Base-by-base conservation (phyloP, 768 basidiomycete genomes). In the Candolleomyces eurysporus region DNA sequence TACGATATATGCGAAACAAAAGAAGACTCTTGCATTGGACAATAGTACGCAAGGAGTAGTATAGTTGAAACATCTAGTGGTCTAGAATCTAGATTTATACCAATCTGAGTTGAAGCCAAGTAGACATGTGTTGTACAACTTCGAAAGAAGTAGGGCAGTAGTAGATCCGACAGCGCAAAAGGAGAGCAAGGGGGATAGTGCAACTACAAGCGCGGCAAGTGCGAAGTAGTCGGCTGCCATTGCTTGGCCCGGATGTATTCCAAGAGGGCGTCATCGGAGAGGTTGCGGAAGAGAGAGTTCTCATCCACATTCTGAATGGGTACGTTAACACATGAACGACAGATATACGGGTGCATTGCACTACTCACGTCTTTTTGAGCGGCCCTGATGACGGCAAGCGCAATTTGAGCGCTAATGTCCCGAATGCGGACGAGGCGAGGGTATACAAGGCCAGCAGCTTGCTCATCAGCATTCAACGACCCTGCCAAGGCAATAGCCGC, bases 401-500 rank as follows among this genome's bases (percentile, higher is more conserved):
- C 86, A 54, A 92, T 84, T 49, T 72, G 63, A 4, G 84, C 84
- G 58, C 86, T 87, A 64, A 91, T 82, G 52, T 87, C 85, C 26
- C 90, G 78, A 65, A 91, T 84, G 17, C 90, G 82, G 7, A 72
- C 76, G 17, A 92, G 77, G 30, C 88, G 82, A 9, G 90, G 91
- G 64, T 91, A 92, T 11, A 92, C 79, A 40, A 90, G 71, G 4
- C 81, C 82, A 3, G 78, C 75, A 0, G 73, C 78, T 4, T 68
- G 72, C 71, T 92, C 91, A 14, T 86, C 86, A 0, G 71, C 66
- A 4, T 78, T 81, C 57, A 91, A 70, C 1, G 85, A 83, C 43
- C 81, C 77, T 0, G 87, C 79, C 36, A 92, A 78, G 0, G 88
- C 83, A 42, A 88, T 77, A 1, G 89, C 76, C 0, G 86, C 82